phyloP scores from a whole-genome alignment of 2,329 filamentous ascomycete species.

The Arachnomyces sp. region DNA sequence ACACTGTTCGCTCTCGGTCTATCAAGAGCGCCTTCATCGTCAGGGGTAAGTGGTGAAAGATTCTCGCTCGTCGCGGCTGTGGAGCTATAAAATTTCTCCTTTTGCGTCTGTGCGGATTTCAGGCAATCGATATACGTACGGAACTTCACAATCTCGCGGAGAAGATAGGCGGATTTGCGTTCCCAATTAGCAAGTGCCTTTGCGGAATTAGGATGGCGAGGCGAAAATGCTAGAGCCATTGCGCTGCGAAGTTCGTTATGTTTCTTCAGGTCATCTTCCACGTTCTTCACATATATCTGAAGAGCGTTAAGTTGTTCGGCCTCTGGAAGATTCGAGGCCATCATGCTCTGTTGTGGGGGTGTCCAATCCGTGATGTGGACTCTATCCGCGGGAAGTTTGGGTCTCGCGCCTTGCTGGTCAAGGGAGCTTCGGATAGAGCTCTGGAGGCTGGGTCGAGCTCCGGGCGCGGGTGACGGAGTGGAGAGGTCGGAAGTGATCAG shows the following conservation, averaged over 20 bases:
- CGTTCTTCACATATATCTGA: conserved; percentile 69
- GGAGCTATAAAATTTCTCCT: conserved; percentile 58
- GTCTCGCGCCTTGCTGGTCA: conserved; percentile 56
- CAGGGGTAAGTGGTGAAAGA: background rate
- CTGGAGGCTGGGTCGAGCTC: conserved; percentile 48
- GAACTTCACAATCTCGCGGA: conserved; percentile 95
- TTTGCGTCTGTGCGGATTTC: conserved; percentile 60
- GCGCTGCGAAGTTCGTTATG: conserved; percentile 84
- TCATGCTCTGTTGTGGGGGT: conserved; percentile 83
- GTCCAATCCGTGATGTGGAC: conserved; percentile 80
- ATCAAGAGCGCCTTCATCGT: conserved; percentile 9
- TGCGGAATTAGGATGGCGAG: conserved; percentile 68
- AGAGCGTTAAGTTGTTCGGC: conserved; percentile 72
- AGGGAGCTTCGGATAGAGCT: conserved; percentile 59
- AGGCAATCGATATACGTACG: conserved; percentile 87
- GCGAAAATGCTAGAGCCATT: conserved; percentile 84
- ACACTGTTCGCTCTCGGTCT: conserved; percentile 3
- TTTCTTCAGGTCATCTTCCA: conserved; percentile 74
- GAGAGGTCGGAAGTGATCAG: conserved; percentile 49
- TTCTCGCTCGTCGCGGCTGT: conserved; percentile 14
- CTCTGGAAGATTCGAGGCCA: conserved; percentile 70
- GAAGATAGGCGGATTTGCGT: conserved; percentile 82
- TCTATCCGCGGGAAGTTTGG: conserved; percentile 75
- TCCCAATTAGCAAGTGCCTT: conserved; percentile 97
- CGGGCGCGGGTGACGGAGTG: conserved; percentile 21